Base-by-base conservation (phyloP, 192 early-diverging fungal species). In the Linnemannia schmuckeri region DNA sequence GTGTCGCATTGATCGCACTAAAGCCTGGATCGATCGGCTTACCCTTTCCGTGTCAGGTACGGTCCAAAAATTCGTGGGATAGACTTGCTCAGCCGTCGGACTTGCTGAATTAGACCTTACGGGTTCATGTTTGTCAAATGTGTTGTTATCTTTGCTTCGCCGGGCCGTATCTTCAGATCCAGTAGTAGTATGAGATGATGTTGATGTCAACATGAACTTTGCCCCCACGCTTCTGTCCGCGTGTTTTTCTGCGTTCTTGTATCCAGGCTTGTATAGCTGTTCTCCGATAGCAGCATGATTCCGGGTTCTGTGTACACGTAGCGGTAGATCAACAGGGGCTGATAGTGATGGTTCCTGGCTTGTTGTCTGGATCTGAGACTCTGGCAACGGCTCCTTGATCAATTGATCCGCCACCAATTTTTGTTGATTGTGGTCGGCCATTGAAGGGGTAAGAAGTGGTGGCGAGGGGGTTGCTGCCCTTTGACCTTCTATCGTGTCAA, bases 31-130 rank as follows among this genome's bases (percentile, higher is more conserved):
- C 49, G 18, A 18, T 22, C 49, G 49, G 49, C 49, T 46, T 79
- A 75, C 82, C 77, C 82, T 79, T 40, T 84, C 82, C 30, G 72
- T 84, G 17, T 78, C 77, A 13, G 82, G 72, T 15, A 78, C 49
- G 2, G 61, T 52, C 68, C 77, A 47, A 75, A 84, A 84, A 30
- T 44, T 61, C 4, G 75, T 68, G 30, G 75, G 75, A 33, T 30
- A 66, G 30, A 66, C 5, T 6, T 66, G 10, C 24, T 15, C 30
- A 27, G n/a, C 24, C n/a, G 8, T 10, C 9, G 55, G 17, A 24
- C 55, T 24, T 27, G 55, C 17, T 27, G 55, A 12, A 27, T 24
- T 24, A 57, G 55, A 57, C 6, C 55, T 24, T 27, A 12, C 30
- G 2, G 24, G 13, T 12, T 27, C 61, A 13, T 33, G 27, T 9